Percentiles rank a stretch among this genome's conserved stretches.
These are phyloP conservation scores for Candida pini DNA, from an alignment of 805 yeast species.

Conservation along the genomic window DNA sequence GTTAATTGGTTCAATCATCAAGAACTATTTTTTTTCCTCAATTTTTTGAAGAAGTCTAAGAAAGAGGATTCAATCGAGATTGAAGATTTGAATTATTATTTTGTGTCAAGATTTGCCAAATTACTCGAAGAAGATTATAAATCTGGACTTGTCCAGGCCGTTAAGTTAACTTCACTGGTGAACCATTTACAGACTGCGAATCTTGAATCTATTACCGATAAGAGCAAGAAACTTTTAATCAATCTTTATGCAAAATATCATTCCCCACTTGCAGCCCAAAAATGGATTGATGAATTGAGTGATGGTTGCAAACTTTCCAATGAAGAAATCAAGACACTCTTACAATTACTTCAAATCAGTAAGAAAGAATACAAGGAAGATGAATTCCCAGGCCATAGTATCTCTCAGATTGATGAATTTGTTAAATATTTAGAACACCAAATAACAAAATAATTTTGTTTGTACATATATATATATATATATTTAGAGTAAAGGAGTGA, in stretches of 20 bases:
- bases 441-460: neutral
- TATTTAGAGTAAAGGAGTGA: neutral
- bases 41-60: constrained; percentile 15
- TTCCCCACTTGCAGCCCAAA: constrained; percentile 21
- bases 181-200: constrained; percentile 6
- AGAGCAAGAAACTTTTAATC: constrained; percentile 9
- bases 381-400: constrained; percentile 6
- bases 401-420: constrained; percentile 3
- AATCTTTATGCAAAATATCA: constrained; percentile 16
- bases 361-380: too few species aligned
- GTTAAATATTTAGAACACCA: constrained; percentile 1
- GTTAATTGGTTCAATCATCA: constrained; percentile 12
- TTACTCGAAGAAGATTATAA: neutral
- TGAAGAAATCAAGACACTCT: constrained; percentile 7
- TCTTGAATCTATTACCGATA: constrained; percentile 9
- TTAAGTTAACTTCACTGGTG: constrained; percentile 18
- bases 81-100: neutral
- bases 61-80: too few species aligned
- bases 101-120: neutral
- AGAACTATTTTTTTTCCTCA: constrained; percentile 19
- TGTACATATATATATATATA: constrained; percentile 2
- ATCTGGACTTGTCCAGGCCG: constrained; percentile 8
- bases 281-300: constrained; percentile 14
- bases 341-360: too few species aligned
- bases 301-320: constrained; percentile 1